These are phyloP conservation scores for Boletus reticulatus DNA, from an alignment of 768 basidiomycete genomes.

Conservation along the genomic window DNA sequence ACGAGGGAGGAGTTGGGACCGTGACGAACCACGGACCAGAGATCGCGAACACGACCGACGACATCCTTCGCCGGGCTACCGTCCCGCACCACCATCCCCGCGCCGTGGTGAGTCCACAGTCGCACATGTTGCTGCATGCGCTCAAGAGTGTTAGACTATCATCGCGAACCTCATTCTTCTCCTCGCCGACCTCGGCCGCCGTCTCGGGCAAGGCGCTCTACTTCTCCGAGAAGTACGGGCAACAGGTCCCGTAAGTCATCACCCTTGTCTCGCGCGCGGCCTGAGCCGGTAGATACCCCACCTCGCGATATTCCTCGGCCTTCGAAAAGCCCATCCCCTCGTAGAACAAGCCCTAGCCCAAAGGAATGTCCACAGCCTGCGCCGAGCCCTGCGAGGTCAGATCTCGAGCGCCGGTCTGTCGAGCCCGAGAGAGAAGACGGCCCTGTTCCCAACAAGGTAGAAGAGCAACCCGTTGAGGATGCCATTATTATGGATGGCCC, in stretches of 20 bases:
- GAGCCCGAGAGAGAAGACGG: background rate
- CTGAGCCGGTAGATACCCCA: conserved; percentile 10
- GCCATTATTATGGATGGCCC: background rate
- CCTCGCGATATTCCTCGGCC: conserved; percentile 11
- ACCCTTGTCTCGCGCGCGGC: conserved; percentile 9
- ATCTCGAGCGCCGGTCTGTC: background rate
- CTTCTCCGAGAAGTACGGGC: conserved; percentile 19
- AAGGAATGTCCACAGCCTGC: background rate
- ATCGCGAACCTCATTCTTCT: conserved; percentile 4
- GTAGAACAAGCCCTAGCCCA: conserved; percentile 14
- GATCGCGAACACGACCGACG: conserved; percentile 24
- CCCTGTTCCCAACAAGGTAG: conserved; percentile 1
- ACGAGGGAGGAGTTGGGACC: conserved; percentile 22
- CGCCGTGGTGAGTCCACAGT: conserved; percentile 23
- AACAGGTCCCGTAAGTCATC: conserved; percentile 25
- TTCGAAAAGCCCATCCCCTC: conserved; percentile 14
- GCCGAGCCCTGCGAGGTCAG: conserved; percentile 13
- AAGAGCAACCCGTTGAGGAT: conserved; percentile 1
- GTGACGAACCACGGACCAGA: conserved; percentile 16
- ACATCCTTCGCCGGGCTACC: conserved; percentile 15
- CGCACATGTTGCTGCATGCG: background rate
- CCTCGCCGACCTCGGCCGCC: conserved; percentile 15
- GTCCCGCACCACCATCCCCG: conserved; percentile 20
- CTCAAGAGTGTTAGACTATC: conserved; percentile 14
- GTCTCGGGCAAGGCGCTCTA: conserved; percentile 21